A percentile compares a stretch with the other conserved stretches of the same genome.
These are phyloP conservation scores for Botryotinia convoluta DNA, from an alignment of 2,329 filamentous ascomycete genomes.

Conservation along the genomic window DNA sequence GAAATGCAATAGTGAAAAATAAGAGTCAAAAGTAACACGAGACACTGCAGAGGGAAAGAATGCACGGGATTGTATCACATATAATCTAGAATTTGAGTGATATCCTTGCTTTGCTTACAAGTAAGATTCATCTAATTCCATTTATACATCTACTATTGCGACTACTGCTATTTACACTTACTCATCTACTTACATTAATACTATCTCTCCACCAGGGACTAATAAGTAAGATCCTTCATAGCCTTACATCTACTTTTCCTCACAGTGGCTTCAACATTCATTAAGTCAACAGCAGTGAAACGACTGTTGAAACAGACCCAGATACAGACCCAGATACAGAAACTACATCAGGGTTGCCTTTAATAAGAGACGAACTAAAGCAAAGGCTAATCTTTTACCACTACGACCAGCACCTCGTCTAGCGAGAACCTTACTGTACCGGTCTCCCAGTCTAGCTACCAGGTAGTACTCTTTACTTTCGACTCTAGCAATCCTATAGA, in stretches of 20 bases:
- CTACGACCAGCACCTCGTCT: slow-evolving; percentile 6
- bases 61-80: neutral
- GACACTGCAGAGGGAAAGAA: neutral
- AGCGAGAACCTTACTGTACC: slow-evolving; percentile 19
- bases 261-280: neutral
- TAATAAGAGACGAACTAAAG: neutral
- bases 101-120: slow-evolving; percentile 6
- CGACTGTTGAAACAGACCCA: neutral
- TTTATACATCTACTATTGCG: neutral
- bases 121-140: neutral
- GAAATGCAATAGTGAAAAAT: neutral
- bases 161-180: neutral
- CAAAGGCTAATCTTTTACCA: neutral
- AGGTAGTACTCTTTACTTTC: neutral
- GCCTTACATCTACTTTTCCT: neutral
- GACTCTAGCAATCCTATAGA: slow-evolving; percentile 1
- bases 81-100: neutral
- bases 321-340: neutral
- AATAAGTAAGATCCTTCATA: neutral
- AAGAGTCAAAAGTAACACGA: neutral
- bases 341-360: neutral
- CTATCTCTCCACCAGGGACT: neutral
- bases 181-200: neutral
- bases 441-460: neutral
- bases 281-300: neutral